Conservation (phyloP, 164 flowering plant species). For the Vitis riparia region DNA sequence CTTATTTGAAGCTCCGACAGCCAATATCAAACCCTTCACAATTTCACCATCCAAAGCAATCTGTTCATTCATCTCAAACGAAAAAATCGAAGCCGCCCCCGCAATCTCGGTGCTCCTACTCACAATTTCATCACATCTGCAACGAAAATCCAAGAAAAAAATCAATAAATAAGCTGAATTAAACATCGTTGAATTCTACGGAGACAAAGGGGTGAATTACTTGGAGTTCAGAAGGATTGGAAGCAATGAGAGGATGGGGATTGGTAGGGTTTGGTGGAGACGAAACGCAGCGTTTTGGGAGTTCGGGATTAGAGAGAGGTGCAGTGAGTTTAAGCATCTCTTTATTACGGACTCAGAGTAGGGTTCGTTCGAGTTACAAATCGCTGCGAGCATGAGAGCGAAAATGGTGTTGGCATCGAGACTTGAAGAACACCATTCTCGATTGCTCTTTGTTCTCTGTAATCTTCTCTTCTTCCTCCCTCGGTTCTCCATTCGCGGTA, state of each 20-base stretch:
- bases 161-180: background rate
- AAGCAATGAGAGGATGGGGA: conserved; percentile 38
- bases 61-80: conserved; percentile 46
- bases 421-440: too few relatives aligned
- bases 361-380: conserved; percentile 11
- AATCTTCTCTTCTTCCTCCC: too few relatives aligned
- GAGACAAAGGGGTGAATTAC: conserved; percentile 13
- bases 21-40: conserved; percentile 33
- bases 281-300: background rate
- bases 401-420: conserved; percentile 15
- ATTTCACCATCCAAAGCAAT: conserved; percentile 41
- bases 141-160: conserved; percentile 4
- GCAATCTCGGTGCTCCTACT: conserved; percentile 37
- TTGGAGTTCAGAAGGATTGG: conserved; percentile 42
- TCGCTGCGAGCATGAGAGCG: conserved; percentile 43
- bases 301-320: conserved; percentile 21
- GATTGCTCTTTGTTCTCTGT: too few relatives aligned
- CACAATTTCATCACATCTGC: conserved; percentile 28
- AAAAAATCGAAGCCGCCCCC: conserved; percentile 46
- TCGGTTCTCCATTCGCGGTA: too few relatives aligned
- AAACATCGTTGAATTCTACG: background rate
- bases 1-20: conserved; percentile 17
- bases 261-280: conserved; percentile 7
- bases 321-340: conserved; percentile 31
- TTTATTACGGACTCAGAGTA: conserved; percentile 21